phyloP scores from a whole-genome alignment of 768 basidiomycete genomes.

The Strobilomyces echinocephalus region DNA sequence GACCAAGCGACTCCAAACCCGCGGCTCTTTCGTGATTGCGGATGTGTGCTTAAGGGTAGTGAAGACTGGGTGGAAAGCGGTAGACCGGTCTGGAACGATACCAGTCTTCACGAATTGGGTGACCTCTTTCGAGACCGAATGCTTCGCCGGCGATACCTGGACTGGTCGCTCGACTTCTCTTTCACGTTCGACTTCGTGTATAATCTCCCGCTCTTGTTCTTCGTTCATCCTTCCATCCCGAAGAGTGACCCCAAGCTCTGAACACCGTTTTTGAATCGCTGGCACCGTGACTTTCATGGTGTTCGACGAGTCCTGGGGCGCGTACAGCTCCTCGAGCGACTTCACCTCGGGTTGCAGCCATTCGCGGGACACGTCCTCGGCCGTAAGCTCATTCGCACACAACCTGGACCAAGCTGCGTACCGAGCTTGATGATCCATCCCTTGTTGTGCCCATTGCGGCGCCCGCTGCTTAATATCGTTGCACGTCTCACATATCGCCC shows the following conservation, averaged over 20 bases:
- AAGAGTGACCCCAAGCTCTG: conserved; percentile 26
- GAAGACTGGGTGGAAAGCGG: conserved; percentile 19
- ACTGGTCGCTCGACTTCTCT: conserved; percentile 35
- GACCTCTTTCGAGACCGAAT: conserved; percentile 7
- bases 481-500: conserved; percentile 33
- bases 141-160: conserved; percentile 17
- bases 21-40: conserved; percentile 11
- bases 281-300: conserved; percentile 1
- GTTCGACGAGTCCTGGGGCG: conserved; percentile 3
- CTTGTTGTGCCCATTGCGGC: not conserved
- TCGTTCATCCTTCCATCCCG: conserved; percentile 33
- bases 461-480: not conserved
- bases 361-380: conserved; percentile 1
- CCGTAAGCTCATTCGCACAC: conserved; percentile 5
- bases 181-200: conserved; percentile 39
- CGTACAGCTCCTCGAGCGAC: conserved; percentile 34
- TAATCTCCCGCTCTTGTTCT: conserved; percentile 46
- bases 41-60: conserved; percentile 6
- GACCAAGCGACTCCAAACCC: conserved; percentile 16
- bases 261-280: conserved; percentile 24
- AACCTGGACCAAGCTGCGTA: conserved; percentile 16
- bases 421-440: conserved; percentile 28
- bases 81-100: conserved; percentile 9
- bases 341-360: conserved; percentile 42
- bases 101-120: conserved; percentile 23